Evolutionary conservation across 2,329 filamentous ascomycete genomes (phyloP), one percentile per base, ranked within the genome.

Genomic region (Alternaria hordeiaustralica): DNA sequence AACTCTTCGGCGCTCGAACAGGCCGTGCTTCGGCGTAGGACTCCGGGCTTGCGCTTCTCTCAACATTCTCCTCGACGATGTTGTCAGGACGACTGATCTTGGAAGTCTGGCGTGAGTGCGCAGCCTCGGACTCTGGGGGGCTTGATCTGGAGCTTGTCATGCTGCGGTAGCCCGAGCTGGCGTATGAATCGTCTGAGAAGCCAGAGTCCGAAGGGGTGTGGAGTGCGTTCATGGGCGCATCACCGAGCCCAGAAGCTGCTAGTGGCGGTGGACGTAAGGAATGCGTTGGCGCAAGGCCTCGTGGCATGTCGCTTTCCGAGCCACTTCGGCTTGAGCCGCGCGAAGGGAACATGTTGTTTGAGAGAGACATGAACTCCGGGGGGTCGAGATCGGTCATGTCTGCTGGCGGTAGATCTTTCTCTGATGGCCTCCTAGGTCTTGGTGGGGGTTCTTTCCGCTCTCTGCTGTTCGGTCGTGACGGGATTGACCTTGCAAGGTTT

Each of bases 141-240:
- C 78, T 82, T 45, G 79, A 82, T 60, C 74, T 72, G 26, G 78
- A 80, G 64, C 79, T 80, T 45, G 78, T 71, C 41, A 65, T 66
- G 63, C 78, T 81, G 49, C 75, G 69, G 50, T 74, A 73, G 25
- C 75, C 73, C 41, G 75, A 76, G 60, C 75, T 79, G 6, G 74
- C 71, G 15, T 73, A 75, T 2, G 80, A 81, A 54, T 77, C 78
- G 54, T 80, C 78, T 3, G 80, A 82, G n/a, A 76, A 71, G 5
- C 77, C 79, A 7, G 80, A 82, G 59, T 81, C 78, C 8, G 78
- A 80, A 33, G 79, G 78, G 18, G 78, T 79, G 56, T 81, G 78
- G 3, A 79, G 65, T 6, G 72, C 58, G 36, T 75, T 78, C 60
- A 65, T 30, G 5, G 76, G 71, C 20, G 71, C 55, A 28, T 78